Percentiles rank a stretch among this genome's conserved stretches.
Conservation (phyloP, 2,329 filamentous ascomycete species). For the Epichloe sibirici region DNA sequence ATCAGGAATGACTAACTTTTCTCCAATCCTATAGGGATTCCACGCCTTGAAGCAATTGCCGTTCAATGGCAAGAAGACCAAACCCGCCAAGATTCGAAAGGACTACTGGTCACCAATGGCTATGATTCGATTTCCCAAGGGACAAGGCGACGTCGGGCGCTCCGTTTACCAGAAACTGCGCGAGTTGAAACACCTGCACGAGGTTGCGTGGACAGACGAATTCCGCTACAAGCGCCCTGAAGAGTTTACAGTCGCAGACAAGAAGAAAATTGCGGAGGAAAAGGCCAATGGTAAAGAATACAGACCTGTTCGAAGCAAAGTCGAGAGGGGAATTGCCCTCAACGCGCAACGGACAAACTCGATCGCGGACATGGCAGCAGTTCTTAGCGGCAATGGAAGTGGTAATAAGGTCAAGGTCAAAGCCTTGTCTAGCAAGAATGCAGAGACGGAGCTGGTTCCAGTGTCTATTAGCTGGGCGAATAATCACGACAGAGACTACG, state of each 20-base stretch:
- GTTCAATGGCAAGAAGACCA: conserved; percentile 56
- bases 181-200: conserved; percentile 51
- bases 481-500: conserved; percentile 33
- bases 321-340: conserved; percentile 38
- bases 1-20: too few species aligned
- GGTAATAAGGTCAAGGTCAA: conserved; percentile 39
- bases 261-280: conserved; percentile 20
- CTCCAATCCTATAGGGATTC: conserved; percentile 17
- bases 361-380: conserved; percentile 51
- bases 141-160: conserved; percentile 40
- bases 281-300: conserved; percentile 20
- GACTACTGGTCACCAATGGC: conserved; percentile 56
- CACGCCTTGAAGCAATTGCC: conserved; percentile 44
- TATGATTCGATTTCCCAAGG: conserved; percentile 43
- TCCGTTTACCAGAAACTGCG: conserved; percentile 51
- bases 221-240: conserved; percentile 28
- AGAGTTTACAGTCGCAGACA: conserved; percentile 21
- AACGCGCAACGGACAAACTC: conserved; percentile 50
- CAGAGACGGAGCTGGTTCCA: conserved; percentile 19
- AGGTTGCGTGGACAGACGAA: conserved; percentile 45
- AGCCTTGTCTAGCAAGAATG: conserved; percentile 9
- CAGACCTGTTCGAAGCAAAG: conserved; percentile 22
- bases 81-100: conserved; percentile 49
- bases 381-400: conserved; percentile 38
- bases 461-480: conserved; percentile 42